Percentiles rank a stretch among this genome's conserved stretches.
Evolutionary conservation across 1,139 yeast species (phyloP).

Genomic region (Suhomyces coccinellae): DNA sequence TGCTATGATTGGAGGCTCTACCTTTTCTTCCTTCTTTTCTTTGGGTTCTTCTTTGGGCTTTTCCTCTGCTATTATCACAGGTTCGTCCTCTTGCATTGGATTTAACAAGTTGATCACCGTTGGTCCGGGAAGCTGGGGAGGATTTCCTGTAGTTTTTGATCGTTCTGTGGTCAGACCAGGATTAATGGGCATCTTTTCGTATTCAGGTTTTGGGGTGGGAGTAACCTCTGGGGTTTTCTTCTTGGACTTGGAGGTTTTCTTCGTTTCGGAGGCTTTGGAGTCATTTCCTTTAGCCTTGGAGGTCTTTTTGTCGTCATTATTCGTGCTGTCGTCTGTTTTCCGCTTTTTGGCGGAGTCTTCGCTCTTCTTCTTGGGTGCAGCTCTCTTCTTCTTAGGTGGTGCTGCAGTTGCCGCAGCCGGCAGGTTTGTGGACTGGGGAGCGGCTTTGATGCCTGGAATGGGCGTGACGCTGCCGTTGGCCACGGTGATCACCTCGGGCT

Average conservation of each 20-base stretch:
- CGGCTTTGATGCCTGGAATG: neutral
- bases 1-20: slow-evolving; percentile 45
- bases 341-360: slow-evolving; percentile 18
- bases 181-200: slow-evolving; percentile 19
- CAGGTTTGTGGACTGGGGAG: slow-evolving; percentile 3
- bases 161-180: slow-evolving; percentile 26
- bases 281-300: slow-evolving; percentile 9
- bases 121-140: slow-evolving; percentile 18
- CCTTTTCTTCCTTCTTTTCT: slow-evolving; percentile 26
- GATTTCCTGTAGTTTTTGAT: slow-evolving; percentile 6
- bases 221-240: slow-evolving; percentile 13
- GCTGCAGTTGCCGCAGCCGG: slow-evolving; percentile 7
- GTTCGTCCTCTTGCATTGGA: slow-evolving; percentile 14
- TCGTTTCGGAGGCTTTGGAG: slow-evolving; percentile 12
- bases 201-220: slow-evolving; percentile 19
- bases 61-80: slow-evolving; percentile 1
- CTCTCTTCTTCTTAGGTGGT: slow-evolving; percentile 15
- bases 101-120: slow-evolving; percentile 20
- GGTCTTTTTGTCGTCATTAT: slow-evolving; percentile 9
- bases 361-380: slow-evolving; percentile 17
- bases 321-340: slow-evolving; percentile 17
- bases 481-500: slow-evolving; percentile 14
- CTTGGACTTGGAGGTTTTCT: slow-evolving; percentile 12
- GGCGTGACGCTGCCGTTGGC: slow-evolving; percentile 1
- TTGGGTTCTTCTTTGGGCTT: slow-evolving; percentile 16